Evolutionary conservation across 345 rosid species (phyloP), one percentile per base, ranked within the genome.

Genomic region (Citrus reticulata): DNA sequence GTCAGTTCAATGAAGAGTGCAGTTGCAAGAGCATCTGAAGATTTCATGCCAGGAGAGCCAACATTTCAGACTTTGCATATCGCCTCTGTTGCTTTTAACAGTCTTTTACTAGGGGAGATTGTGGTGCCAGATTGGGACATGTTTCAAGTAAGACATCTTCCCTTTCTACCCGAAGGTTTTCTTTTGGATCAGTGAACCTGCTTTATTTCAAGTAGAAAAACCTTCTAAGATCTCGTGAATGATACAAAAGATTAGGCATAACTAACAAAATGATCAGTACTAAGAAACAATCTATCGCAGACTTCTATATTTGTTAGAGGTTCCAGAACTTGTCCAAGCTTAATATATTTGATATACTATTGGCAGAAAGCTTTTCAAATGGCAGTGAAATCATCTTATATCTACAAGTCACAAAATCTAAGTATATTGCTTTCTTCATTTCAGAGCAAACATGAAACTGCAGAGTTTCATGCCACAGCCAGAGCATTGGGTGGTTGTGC

Each of bases 71-170:
- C 93, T 22, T 66, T 86, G 75, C 93, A 92, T 76, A 17, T 88
- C 24, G 88, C 93, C 8, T 76, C 92, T 3, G 92, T 88, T 61
- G 87, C 92, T 60, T 92, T 84, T 82, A 87, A 92, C 78, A 85
- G 90, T 76, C 85, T 92, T 72, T 84, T 89, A 68, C 83, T 89
- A 2, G 92, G 92, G 73, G 96, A 92, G 76, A 79, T 86, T 68
- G 81, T 80, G 74, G 88, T 85, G 60, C 93, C 92, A 24, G 93
- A 88, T 66, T 92, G 90, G 92, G 91, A 88, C 84, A 90, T 90
- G 91, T 88, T 91, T 75, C 89, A 88, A 2, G 95, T 89, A 77
- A 49, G 87, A 32, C 59, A 17, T 46, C 62, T 79, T 74, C 19
- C 51, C 25, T 77, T 72, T 29, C 60, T 7, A 30, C 35, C 51